Conservation (phyloP, 164 flowering plant species). For the Protea cynaroides region DNA sequence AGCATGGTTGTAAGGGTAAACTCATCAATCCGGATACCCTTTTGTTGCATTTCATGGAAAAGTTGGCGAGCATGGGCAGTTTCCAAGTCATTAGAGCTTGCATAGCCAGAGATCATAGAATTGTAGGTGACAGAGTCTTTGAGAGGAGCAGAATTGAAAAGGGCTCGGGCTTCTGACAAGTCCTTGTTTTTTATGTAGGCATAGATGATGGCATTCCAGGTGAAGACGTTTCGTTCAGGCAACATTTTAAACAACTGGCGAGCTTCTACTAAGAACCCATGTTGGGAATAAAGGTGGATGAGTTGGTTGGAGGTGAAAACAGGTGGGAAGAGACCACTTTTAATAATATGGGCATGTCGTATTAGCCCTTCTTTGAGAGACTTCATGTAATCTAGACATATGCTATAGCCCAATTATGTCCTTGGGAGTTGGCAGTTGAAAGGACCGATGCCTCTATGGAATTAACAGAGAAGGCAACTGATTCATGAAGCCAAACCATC, state of each 20-base stretch:
- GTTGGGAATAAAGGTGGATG: constrained; percentile 41
- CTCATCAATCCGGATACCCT: constrained; percentile 38
- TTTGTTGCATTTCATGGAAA: constrained; percentile 44
- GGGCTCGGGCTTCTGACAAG: constrained; percentile 33
- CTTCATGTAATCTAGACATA: constrained; percentile 21
- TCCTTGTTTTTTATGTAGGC: constrained; percentile 41
- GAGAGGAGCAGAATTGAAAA: constrained; percentile 49
- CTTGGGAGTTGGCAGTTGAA: no score
- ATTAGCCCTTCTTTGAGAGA: constrained; percentile 36
- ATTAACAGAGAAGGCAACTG: no score
- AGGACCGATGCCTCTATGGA: no score
- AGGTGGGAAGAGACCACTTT: constrained; percentile 29
- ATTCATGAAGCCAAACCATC: no score
- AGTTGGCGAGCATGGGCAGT: constrained; percentile 33
- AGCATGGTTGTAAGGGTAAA: constrained; percentile 62
- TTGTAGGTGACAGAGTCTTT: constrained; percentile 75
- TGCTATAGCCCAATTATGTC: no score
- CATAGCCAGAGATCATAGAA: constrained; percentile 60
- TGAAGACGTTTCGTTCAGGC: constrained; percentile 70
- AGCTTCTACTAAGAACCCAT: constrained; percentile 38
- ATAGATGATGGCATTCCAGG: constrained; percentile 72
- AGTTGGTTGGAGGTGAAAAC: constrained; percentile 47
- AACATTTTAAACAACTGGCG: constrained; percentile 67
- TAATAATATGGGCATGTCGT: constrained; percentile 35
- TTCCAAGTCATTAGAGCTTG: constrained; percentile 33